Conservation (phyloP, 257 asterid genomes). For the Nicotiana obtusifolia region DNA sequence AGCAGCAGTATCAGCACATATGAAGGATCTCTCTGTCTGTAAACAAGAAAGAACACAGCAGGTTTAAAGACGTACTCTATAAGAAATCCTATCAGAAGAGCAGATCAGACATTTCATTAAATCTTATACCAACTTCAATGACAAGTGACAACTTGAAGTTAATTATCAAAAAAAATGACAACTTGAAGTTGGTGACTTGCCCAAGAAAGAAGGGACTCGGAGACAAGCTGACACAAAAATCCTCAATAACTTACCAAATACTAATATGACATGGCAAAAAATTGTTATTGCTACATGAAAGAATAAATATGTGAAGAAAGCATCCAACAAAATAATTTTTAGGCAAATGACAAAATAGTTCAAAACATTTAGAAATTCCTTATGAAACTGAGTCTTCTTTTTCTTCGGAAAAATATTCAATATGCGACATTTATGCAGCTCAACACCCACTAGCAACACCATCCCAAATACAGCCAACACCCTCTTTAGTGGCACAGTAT, state of each 20-base stretch:
- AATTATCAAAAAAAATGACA: too few relatives aligned
- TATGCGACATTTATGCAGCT: background rate
- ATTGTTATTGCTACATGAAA: background rate
- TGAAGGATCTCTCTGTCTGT: constrained; percentile 74
- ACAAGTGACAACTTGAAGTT: background rate
- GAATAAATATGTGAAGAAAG: background rate
- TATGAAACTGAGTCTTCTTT: background rate
- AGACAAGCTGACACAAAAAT: background rate
- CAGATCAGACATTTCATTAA: constrained; percentile 4
- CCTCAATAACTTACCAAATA: background rate
- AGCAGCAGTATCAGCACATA: constrained; percentile 95
- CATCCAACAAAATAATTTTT: background rate
- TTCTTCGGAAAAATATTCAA: background rate
- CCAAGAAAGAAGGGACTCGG: background rate
- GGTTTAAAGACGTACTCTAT: background rate
- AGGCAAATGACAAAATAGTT: background rate
- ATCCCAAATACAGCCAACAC: background rate
- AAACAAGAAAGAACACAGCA: constrained; percentile 16
- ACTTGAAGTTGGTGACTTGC: background rate
- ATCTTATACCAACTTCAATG: background rate
- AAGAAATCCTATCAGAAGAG: background rate
- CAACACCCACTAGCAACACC: background rate
- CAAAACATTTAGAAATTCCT: background rate
- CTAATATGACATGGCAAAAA: background rate
- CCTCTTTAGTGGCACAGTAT: background rate